These are phyloP conservation scores for Ensete ventricosum DNA, from an alignment of 176 grass and related monocot genomes.

Conservation along the genomic window DNA sequence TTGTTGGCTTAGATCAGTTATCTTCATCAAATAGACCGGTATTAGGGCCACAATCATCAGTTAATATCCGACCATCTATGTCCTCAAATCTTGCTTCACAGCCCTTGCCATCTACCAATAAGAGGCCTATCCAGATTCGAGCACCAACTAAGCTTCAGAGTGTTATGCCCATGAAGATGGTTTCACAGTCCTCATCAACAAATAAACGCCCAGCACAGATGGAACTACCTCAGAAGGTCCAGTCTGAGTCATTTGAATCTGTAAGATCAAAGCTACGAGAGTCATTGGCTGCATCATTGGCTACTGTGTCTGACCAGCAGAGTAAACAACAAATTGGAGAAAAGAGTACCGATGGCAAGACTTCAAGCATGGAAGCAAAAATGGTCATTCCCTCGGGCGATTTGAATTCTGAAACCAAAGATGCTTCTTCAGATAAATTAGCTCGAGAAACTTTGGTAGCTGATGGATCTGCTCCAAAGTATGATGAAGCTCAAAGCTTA, in stretches of 20 bases:
- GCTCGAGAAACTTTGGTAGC: neutral
- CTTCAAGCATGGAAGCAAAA: neutral
- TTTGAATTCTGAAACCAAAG: neutral
- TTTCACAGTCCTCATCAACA: neutral
- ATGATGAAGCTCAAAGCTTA: constrained; percentile 21
- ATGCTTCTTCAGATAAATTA: neutral
- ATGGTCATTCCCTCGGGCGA: constrained; percentile 18
- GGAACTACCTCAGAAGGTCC: constrained; percentile 19
- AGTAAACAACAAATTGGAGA: constrained; percentile 17
- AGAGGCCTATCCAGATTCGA: constrained; percentile 14
- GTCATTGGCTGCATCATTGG: constrained; percentile 34
- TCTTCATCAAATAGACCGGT: constrained; percentile 18
- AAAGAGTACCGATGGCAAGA: constrained; percentile 16
- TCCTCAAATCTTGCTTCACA: constrained; percentile 32
- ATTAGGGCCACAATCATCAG: constrained; percentile 12
- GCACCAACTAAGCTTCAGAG: constrained; percentile 26
- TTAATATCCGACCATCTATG: constrained; percentile 34
- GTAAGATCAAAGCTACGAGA: constrained; percentile 62
- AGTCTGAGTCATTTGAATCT: constrained; percentile 13
- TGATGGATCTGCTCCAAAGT: constrained; percentile 17
- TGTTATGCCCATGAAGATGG: constrained; percentile 6
- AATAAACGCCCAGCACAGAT: constrained; percentile 30
- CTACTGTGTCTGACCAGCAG: constrained; percentile 33
- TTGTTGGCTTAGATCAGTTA: constrained; percentile 14
- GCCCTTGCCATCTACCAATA: constrained; percentile 18